Evolutionary conservation across 2,329 filamentous ascomycete species (phyloP), one percentile per base, ranked within the genome.

Genomic region (Plectosphaerella cucumerina): DNA sequence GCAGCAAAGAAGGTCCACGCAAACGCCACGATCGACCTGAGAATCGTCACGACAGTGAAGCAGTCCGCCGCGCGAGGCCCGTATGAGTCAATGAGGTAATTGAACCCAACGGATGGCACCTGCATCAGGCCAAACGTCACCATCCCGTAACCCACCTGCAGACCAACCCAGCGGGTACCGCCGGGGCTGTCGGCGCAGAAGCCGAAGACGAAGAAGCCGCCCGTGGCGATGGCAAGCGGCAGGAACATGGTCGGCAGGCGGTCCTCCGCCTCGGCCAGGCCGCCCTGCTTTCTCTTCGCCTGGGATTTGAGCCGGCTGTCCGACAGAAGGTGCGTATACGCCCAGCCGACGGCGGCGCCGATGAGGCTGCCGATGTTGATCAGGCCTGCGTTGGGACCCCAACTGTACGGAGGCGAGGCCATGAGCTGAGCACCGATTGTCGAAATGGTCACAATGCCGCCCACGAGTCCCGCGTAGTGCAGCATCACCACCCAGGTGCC

Each of bases 1-100:
- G 69, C 69, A 0, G 76, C 72, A 43, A 81, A 80, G 50, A 80
- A 80, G 0, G 75, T 77, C 76, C 77, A 82, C 0, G 75, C 70
- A 56, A 81, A 81, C 1, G 71, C 68, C 9, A 82, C 70, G 5
- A 79, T 61, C 11, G 75, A 68, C 3, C 77, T 68, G 15, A 75
- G 61, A 31, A 72, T 72, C 1, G 76, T 78, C 0, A 81, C 71
- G 47, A 76, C 73, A 12, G 77, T 75, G 55, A 82, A 80, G 57
- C 77, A 80, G 55, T 81, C 77, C 2, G 71, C 72, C 0, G 74
- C 71, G 1, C 78, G 56, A 1, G 66, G 60, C 1, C 65, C 62
- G 55, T 81, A 81, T 0, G 74, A 66, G 35, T 81, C 35, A 34
- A 81, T 77, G 4, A 81, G 57, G 49, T 71, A 72, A 54, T 62